Evolutionary conservation across 2,329 filamentous ascomycete species (phyloP).

Genomic region (Clonostachys byssicola): DNA sequence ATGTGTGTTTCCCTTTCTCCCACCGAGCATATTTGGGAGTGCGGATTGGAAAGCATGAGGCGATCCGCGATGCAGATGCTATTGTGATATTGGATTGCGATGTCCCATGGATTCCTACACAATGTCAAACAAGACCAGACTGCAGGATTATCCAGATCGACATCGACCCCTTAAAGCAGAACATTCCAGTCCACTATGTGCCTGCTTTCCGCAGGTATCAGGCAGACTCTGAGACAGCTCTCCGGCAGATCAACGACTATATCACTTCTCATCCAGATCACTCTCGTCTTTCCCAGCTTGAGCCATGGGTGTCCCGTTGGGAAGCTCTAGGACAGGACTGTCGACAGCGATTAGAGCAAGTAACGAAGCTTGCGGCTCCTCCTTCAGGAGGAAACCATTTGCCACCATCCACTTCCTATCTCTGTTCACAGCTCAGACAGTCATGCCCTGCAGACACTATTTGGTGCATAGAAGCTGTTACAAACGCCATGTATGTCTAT

Average conservation of each 20-base stretch:
- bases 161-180: slow-evolving; percentile 58
- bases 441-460: slow-evolving; percentile 57
- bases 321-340: slow-evolving; percentile 47
- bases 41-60: slow-evolving; percentile 7
- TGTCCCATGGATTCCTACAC: slow-evolving; percentile 64
- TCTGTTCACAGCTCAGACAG: slow-evolving; percentile 45
- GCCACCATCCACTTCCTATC: slow-evolving; percentile 49
- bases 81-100: slow-evolving; percentile 65
- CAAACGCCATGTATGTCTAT: slow-evolving; percentile 31
- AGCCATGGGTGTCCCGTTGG: slow-evolving; percentile 55
- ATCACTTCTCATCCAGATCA: background rate
- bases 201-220: slow-evolving; percentile 41
- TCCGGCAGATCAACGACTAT: slow-evolving; percentile 13
- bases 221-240: slow-evolving; percentile 36
- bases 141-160: slow-evolving; percentile 62
- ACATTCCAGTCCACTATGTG: slow-evolving; percentile 51
- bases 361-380: slow-evolving; percentile 31
- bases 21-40: slow-evolving; percentile 11
- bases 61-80: slow-evolving; percentile 56
- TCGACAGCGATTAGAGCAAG: slow-evolving; percentile 17
- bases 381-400: slow-evolving; percentile 40
- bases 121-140: slow-evolving; percentile 49
- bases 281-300: slow-evolving; percentile 36
- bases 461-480: slow-evolving; percentile 64
- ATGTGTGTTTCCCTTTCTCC: slow-evolving; percentile 33